Evolutionary conservation across 345 rosid species (phyloP), one percentile per base, ranked within the genome.

Genomic region (Gossypium longicalyx): DNA sequence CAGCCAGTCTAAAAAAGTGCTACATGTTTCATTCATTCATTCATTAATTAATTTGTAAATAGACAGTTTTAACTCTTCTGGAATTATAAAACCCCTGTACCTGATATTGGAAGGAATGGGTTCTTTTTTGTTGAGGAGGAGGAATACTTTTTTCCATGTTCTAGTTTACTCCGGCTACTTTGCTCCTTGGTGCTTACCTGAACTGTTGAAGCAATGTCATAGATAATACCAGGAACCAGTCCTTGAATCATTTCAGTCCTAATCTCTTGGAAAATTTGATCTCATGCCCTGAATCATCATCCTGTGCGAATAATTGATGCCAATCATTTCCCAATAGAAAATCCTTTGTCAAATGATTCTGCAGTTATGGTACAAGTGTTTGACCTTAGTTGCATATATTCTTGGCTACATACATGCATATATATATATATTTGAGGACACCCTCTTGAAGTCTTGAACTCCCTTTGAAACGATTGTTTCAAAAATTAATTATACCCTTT

Each of bases 181-280:
- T 56, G 27, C 23, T n/a, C 29, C n/a, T 38, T 19, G 38, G 19
- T n/a, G 43, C 25, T 62, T 64, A 86, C 89, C 75, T 20, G 61
- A 74, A 88, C 56, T 47, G 83, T 77, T 11, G 75, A 76, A 78
- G 62, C 80, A 63, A 86, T 88, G 44, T 16, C 66, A 43, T 83
- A 83, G 44, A 79, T 56, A 9, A 8, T 52, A 52, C 17, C 56
- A 15, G 56, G 56, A n/a, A 52, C 80, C 41, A 78, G 70, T 54
- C 71, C 82, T 66, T 19, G 81, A 44, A 78, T 73, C 27, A 27
- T 82, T 38, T 78, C 65, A n/a, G 62, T 12, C 59, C 52, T 73
- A 47, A 83, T 62, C 12, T 0, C 25, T 41, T 9, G 15, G 15
- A 41, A 63, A 22, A 70, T 47, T 13, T 80, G 75, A 38, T 34